Conservation (phyloP, 306 rosid species). For the Vachellia collinsii region DNA sequence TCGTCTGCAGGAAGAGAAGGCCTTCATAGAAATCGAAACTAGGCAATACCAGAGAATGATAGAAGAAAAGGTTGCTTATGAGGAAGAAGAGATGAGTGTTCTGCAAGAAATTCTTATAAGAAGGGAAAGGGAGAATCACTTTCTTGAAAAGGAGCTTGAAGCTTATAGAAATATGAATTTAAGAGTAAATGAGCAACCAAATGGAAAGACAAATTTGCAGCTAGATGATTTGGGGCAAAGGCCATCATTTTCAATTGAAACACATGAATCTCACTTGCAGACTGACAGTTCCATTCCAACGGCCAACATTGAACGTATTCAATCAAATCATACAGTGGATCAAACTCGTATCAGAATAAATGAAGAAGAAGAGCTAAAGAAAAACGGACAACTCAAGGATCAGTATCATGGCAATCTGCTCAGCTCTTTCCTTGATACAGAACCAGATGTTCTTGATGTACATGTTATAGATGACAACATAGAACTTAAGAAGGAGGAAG, state of each 20-base stretch:
- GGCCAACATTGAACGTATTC: slow-evolving; percentile 27
- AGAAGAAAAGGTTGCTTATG: slow-evolving; percentile 79
- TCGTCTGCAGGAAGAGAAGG: slow-evolving; percentile 84
- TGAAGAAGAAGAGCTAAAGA: slow-evolving; percentile 42
- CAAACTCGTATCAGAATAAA: slow-evolving; percentile 27
- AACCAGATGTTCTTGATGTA: slow-evolving; percentile 61
- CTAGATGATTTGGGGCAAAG: slow-evolving; percentile 43
- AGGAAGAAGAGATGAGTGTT: slow-evolving; percentile 84
- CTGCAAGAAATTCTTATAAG: slow-evolving; percentile 82
- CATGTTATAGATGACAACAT: slow-evolving; percentile 68
- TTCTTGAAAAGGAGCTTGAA: slow-evolving; percentile 77
- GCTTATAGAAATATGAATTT: slow-evolving; percentile 57
- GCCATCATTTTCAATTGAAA: slow-evolving; percentile 40
- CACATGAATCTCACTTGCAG: slow-evolving; percentile 38
- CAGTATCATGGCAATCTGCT: slow-evolving; percentile 29
- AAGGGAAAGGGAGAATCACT: slow-evolving; percentile 78
- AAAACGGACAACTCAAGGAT: slow-evolving; percentile 33
- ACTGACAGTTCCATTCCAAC: slow-evolving; percentile 32
- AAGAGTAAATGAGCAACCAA: slow-evolving; percentile 44
- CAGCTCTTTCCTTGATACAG: slow-evolving; percentile 49
- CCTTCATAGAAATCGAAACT: slow-evolving; percentile 70
- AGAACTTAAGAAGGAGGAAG: slow-evolving; percentile 43
- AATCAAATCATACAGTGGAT: slow-evolving; percentile 37
- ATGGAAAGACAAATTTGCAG: slow-evolving; percentile 39
- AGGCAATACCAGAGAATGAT: slow-evolving; percentile 75